Evolutionary conservation across 805 yeast genomes (phyloP), one percentile per base, ranked within the genome.

Genomic region (Ogataea nakhonphanomensis): DNA sequence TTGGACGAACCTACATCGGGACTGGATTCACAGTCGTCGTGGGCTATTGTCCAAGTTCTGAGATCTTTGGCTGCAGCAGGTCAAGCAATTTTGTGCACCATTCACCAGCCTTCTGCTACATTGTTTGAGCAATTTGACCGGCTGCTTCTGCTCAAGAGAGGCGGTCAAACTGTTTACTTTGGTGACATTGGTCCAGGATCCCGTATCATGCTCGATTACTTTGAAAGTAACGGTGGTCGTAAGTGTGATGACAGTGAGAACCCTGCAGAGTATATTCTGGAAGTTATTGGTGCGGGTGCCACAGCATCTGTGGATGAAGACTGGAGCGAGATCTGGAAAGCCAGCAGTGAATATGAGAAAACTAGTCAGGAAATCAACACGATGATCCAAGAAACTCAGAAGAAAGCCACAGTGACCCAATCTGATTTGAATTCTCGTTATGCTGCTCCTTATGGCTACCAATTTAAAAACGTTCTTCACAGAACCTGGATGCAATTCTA

Each of bases 241-340:
- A 70, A 73, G 38, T 84, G 93, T 67, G 70, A 66, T 25, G 60
- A 60, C 9, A 62, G 66, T 26, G 88, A 79, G 40, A 83, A 83
- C 49, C 89, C 90, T 17, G 89, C 89, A 25, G 90, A 82, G 61
- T 83, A 81, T 66, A 79, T 82, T 62, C 64, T 83, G 51, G 80
- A 80, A 46, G 78, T 78, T 42, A 80, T 84, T 59, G 91, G 91
- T 45, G 90, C 91, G 25, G 90, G 87, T 57, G 88, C 91, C 3
- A 81, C 87, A 22, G 81, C 87, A 3, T 55, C 65, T 39, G 75
- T 73, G 12, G 54, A 62, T 23, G 73, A 71, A 36, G 81, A 84
- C 59, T 84, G 85, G 81, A 67, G 69, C 58, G 76, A 79, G 8
- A 67, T 74, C 9, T 84, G 93, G 93, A 48, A 47, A 7, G 61